Conservation (phyloP, 768 basidiomycete species). For the Lactarius trivialis region DNA sequence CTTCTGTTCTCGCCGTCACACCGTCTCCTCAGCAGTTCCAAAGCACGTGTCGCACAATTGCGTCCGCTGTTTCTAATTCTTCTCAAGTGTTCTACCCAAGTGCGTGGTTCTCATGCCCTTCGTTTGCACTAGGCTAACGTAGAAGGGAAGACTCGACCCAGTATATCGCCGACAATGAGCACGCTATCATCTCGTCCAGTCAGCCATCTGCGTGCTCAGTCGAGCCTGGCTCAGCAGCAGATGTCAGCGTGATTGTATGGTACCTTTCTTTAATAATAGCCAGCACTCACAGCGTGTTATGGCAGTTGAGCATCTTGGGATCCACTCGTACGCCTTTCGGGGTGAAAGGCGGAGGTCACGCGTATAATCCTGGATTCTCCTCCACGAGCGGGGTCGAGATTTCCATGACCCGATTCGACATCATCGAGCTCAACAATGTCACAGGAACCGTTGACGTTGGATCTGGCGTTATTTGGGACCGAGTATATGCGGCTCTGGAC, state of each 20-base stretch:
- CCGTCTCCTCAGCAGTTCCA: not conserved
- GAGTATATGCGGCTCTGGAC: slow-evolving; percentile 22
- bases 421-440: not conserved
- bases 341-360: slow-evolving; percentile 21
- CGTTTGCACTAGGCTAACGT: not conserved
- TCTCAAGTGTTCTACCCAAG: not conserved
- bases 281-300: not conserved
- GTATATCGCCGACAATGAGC: not conserved
- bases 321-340: not conserved
- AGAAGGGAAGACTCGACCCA: not conserved
- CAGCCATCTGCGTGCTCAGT: slow-evolving; percentile 15
- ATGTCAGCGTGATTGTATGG: slow-evolving; percentile 20
- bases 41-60: not conserved
- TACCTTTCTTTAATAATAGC: not conserved
- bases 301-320: slow-evolving; percentile 16
- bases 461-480: slow-evolving; percentile 27
- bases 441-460: slow-evolving; percentile 20
- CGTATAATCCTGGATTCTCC: slow-evolving; percentile 23
- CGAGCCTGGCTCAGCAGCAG: slow-evolving; percentile 21
- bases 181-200: not conserved
- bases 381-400: slow-evolving; percentile 28
- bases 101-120: not conserved
- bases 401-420: slow-evolving; percentile 24
- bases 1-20: not conserved
- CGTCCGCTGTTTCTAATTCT: not conserved